Conservation (phyloP, 257 asterid genomes). For the Verbascum thapsus region DNA sequence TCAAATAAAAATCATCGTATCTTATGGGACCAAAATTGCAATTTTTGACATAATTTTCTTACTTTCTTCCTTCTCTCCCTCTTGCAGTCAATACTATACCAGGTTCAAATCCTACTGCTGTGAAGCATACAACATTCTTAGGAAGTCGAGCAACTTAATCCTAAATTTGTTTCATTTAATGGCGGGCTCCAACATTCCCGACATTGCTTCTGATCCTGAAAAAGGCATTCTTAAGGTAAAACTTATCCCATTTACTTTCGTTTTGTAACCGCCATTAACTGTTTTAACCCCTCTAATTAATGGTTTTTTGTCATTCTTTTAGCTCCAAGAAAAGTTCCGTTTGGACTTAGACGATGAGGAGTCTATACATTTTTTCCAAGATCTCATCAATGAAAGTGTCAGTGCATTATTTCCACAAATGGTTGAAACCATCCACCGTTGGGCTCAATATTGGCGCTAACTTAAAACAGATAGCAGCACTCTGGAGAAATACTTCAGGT, state of each 20-base stretch:
- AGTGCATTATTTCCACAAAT: conserved; percentile 96
- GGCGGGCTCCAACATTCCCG: conserved; percentile 97
- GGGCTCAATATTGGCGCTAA: conserved; percentile 99
- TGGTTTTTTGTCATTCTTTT: conserved; percentile 24
- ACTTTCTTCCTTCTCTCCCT: too few species aligned
- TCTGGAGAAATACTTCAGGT: conserved; percentile 29
- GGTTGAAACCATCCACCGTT: conserved; percentile 96
- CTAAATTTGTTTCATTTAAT: conserved; percentile 82
- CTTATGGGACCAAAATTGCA: too few species aligned
- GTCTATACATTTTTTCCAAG: conserved; percentile 92
- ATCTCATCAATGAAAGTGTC: conserved; percentile 93
- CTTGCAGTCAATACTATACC: conserved; percentile 88
- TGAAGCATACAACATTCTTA: conserved; percentile 97
- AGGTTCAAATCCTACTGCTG: conserved; percentile 97
- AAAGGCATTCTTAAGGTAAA: conserved; percentile 95
- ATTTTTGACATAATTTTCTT: conserved; percentile 14
- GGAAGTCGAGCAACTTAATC: conserved; percentile 94
- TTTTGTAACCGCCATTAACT: neutral
- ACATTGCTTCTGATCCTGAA: conserved; percentile 98
- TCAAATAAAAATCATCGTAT: too few species aligned
- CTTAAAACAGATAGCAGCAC: too few species aligned
- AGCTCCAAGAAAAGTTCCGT: conserved; percentile 98
- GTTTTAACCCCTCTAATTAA: conserved; percentile 13
- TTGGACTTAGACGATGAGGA: conserved; percentile 94
- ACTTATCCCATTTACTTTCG: neutral